phyloP scores from a whole-genome alignment of 2,329 filamentous ascomycete genomes.

The Gliomastix tumulicola region DNA sequence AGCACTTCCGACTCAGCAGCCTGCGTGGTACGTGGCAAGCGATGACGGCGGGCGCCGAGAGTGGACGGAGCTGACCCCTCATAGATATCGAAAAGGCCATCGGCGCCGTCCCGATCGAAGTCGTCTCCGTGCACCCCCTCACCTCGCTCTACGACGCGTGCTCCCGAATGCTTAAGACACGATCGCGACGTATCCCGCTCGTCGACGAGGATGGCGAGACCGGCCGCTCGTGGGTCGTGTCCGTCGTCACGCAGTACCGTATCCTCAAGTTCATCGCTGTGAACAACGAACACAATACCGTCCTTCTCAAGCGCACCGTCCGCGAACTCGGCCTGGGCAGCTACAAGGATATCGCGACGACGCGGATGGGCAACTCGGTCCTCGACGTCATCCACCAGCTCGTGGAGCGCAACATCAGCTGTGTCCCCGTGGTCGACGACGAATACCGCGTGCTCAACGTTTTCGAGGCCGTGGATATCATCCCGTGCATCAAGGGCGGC shows the following conservation, averaged over 20 bases:
- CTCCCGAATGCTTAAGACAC: conserved; percentile 86
- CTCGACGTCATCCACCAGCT: conserved; percentile 92
- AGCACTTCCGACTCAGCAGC: conserved; percentile 88
- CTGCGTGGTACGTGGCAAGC: conserved; percentile 74
- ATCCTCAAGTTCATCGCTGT: conserved; percentile 98
- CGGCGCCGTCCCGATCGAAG: conserved; percentile 84
- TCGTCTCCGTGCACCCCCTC: conserved; percentile 89
- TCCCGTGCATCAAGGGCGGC: conserved; percentile 89
- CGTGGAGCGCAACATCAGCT: conserved; percentile 89
- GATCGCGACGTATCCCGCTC: conserved; percentile 86
- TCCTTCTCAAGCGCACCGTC: conserved; percentile 80
- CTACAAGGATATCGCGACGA: conserved; percentile 73
- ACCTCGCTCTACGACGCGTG: conserved; percentile 92
- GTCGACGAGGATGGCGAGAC: conserved; percentile 95
- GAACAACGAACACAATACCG: conserved; percentile 79
- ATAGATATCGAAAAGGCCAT: conserved; percentile 93
- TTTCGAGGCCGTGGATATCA: conserved; percentile 96
- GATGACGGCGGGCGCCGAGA: too few relatives aligned
- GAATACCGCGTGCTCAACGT: conserved; percentile 80
- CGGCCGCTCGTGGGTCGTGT: conserved; percentile 84
- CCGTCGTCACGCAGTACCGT: conserved; percentile 95
- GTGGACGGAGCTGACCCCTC: too few relatives aligned
- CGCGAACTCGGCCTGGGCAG: conserved; percentile 80
- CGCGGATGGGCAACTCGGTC: conserved; percentile 82
- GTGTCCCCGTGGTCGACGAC: conserved; percentile 83